Evolutionary conservation across 2,329 filamentous ascomycete genomes (phyloP), one percentile per base, ranked within the genome.

Genomic region (Allantophomopsis lycopodina): DNA sequence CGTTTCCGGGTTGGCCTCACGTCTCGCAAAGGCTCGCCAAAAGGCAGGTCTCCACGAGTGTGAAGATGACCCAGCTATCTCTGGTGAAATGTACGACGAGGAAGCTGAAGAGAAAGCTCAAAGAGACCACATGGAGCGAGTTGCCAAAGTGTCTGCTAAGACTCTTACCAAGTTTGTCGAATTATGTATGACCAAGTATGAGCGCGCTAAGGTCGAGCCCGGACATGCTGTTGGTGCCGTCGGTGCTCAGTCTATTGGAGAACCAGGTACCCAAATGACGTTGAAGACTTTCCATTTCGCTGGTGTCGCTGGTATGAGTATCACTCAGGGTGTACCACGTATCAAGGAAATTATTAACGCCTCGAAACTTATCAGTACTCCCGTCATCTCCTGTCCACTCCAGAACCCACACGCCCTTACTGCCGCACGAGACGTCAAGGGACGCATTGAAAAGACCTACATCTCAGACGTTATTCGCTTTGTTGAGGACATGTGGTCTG

Each of bases 331-430:
- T 83, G 91, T 98, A 6, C 91, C 91, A 1, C 89, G 91, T 79
- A 98, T 98, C 67, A 98, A 98, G 64, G 91, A 98, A 69, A 98
- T 98, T 50, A 98, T 98, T 76, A 98, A 98, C 62, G 91, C 91
- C 5, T 94, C 87, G 7, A 94, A 87, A 58, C 68, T 69, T 37
- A 98, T 98, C 60, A 93, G 83, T 58, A 98, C 91, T 1, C 91
- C 91, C 0, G 82, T 98, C 55, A 94, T 98, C 49, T 78, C 75
- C 5, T 96, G 91, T 53, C 80, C 84, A 4, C 68, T 96, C 5
- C 71, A 85, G 46, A 91, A 87, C 54, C 76, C 79, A 44, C 65
- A 72, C 40, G 74, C 81, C 47, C 76, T 91, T 40, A 73, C 79
- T 47, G 85, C 83, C 2, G 91, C 89, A n/a, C 78, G 81, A 23